These are phyloP conservation scores for Podospora australis DNA, from an alignment of 495 filamentous ascomycete genomes.

Conservation along the genomic window DNA sequence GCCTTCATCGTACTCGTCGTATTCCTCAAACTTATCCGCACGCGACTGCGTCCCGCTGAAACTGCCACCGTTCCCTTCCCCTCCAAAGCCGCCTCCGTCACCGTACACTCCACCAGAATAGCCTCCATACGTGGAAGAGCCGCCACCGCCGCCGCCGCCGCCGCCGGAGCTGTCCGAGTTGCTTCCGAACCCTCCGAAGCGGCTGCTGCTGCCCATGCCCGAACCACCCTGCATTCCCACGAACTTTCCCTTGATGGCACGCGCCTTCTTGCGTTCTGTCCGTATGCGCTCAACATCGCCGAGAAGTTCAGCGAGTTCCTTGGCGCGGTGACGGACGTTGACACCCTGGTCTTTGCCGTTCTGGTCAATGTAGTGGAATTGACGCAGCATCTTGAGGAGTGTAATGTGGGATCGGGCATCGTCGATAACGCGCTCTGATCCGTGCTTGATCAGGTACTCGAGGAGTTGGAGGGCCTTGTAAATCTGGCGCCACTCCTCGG, in stretches of 20 bases:
- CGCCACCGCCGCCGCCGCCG: slow-evolving; percentile 62
- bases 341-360: slow-evolving; percentile 98
- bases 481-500: slow-evolving; percentile 98
- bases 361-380: slow-evolving; percentile 94
- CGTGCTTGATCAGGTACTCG: slow-evolving; percentile 97
- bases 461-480: slow-evolving; percentile 97
- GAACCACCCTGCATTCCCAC: slow-evolving; percentile 81
- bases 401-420: slow-evolving; percentile 93
- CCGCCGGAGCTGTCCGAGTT: slow-evolving; percentile 53
- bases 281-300: slow-evolving; percentile 92
- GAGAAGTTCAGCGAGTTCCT: slow-evolving; percentile 89
- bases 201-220: slow-evolving; percentile 45
- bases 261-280: slow-evolving; percentile 88
- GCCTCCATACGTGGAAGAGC: slow-evolving; percentile 61
- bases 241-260: slow-evolving; percentile 85
- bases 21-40: slow-evolving; percentile 85
- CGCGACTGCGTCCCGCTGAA: slow-evolving; percentile 52
- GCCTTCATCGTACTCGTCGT: slow-evolving; percentile 90
- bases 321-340: slow-evolving; percentile 93
- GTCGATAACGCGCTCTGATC: slow-evolving; percentile 95
- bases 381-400: slow-evolving; percentile 93
- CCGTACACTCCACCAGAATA: slow-evolving; percentile 88
- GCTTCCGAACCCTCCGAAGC: slow-evolving; percentile 88
- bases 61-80: slow-evolving; percentile 47
- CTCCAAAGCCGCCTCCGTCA: slow-evolving; percentile 84